A percentile compares a stretch with the other conserved stretches of the same genome.
phyloP scores from a whole-genome alignment of 2,329 filamentous ascomycete species.

The Leptographium wingfieldii region DNA sequence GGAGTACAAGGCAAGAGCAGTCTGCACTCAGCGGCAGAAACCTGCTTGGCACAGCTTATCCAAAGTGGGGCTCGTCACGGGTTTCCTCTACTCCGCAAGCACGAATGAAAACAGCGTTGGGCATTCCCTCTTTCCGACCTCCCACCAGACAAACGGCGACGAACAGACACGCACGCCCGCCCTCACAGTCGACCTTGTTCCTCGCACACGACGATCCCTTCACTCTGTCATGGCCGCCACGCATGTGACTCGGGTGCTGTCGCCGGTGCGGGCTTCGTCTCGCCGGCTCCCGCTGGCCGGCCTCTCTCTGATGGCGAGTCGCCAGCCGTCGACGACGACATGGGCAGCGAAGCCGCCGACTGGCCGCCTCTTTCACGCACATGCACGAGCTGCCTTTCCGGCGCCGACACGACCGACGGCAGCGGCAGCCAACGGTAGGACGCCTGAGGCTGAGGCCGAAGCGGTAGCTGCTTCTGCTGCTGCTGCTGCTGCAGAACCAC shows the following conservation, averaged over 20 bases:
- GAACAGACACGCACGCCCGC: too few species aligned
- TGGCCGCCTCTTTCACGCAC: background rate
- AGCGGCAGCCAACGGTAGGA: background rate
- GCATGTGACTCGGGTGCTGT: background rate
- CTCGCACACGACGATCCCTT: background rate
- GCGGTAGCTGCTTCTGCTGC: background rate
- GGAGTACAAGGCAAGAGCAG: too few species aligned
- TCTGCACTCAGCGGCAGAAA: too few species aligned
- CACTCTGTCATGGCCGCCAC: conserved; percentile 1
- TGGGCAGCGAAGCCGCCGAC: background rate
- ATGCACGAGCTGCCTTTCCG: background rate
- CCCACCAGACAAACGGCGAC: too few species aligned
- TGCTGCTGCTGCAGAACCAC: background rate
- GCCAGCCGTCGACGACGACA: background rate
- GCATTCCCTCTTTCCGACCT: too few species aligned
- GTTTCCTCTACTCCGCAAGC: too few species aligned
- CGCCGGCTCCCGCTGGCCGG: background rate
- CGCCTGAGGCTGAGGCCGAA: background rate
- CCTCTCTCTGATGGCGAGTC: background rate
- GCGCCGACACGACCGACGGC: background rate
- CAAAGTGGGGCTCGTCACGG: too few species aligned
- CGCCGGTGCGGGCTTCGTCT: background rate
- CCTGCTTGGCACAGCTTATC: too few species aligned
- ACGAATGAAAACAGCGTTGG: too few species aligned
- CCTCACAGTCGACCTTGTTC: too few species aligned